phyloP scores from a whole-genome alignment of 306 rosid genomes.

The Hippophae gyantsensis region DNA sequence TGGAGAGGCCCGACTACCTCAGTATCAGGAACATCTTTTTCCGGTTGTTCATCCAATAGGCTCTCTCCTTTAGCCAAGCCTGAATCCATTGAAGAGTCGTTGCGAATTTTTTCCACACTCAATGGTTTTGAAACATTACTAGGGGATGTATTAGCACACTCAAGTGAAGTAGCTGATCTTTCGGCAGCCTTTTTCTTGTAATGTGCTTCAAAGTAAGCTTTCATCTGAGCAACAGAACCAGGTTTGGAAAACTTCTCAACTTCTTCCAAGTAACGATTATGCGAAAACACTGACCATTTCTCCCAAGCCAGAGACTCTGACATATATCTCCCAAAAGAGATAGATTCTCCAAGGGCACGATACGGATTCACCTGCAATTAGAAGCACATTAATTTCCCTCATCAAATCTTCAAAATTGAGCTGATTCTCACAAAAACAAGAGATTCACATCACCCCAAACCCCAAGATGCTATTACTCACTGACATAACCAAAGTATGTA shows the following conservation, averaged over 20 bases:
- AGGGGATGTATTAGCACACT: constrained; percentile 30
- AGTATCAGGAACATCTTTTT: constrained; percentile 10
- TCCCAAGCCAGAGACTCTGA: constrained; percentile 73
- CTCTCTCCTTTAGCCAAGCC: constrained; percentile 10
- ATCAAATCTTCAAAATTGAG: background rate
- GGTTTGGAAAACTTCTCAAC: constrained; percentile 70
- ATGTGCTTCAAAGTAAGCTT: constrained; percentile 90
- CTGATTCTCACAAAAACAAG: background rate
- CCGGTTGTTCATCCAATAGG: constrained; percentile 24
- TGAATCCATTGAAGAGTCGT: constrained; percentile 3
- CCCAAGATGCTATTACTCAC: background rate
- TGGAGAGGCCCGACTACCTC: constrained; percentile 18
- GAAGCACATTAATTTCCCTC: constrained; percentile 14
- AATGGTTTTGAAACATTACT: constrained; percentile 14
- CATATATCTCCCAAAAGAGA: constrained; percentile 83
- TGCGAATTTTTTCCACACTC: constrained; percentile 13
- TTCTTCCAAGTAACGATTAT: constrained; percentile 76
- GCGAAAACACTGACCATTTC: constrained; percentile 75
- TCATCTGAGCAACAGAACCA: constrained; percentile 85
- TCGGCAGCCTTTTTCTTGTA: constrained; percentile 72
- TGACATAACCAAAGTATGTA: constrained; percentile 4
- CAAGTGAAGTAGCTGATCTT: constrained; percentile 44
- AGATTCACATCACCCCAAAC: background rate
- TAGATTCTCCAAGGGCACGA: constrained; percentile 57
- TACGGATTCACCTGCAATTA: constrained; percentile 43